phyloP scores from a whole-genome alignment of 164 flowering plant species.

The Stephania cephalantha region DNA sequence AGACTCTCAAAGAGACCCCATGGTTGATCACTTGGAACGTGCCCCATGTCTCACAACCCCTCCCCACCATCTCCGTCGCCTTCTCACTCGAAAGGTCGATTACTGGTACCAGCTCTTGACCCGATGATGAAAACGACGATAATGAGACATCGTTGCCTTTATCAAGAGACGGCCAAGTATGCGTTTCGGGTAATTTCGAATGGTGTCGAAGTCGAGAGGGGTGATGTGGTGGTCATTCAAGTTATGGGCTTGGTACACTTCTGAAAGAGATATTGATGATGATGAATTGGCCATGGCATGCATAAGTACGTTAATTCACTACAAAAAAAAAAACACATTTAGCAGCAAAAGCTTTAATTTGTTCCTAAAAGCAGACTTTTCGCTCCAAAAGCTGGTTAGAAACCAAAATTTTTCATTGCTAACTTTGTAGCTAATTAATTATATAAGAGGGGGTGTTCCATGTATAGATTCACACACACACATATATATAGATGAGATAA shows the following conservation, averaged over 20 bases:
- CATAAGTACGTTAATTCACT: no score
- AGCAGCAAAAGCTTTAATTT: no score
- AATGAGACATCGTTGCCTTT: background rate
- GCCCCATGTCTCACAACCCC: constrained; percentile 35
- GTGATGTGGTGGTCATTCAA: background rate
- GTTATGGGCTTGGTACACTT: background rate
- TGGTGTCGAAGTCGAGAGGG: constrained; percentile 14
- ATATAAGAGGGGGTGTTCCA: no score
- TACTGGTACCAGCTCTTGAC: constrained; percentile 18
- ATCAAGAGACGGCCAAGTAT: constrained; percentile 17
- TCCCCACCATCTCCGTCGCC: constrained; percentile 16
- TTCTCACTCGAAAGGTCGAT: constrained; percentile 27
- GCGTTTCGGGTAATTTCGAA: constrained; percentile 23
- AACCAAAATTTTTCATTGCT: no score
- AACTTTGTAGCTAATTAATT: no score
- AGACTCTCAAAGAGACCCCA: constrained; percentile 23
- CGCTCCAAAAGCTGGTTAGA: no score
- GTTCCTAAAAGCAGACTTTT: no score
- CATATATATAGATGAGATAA: no score
- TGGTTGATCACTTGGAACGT: constrained; percentile 35
- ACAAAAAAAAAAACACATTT: no score
- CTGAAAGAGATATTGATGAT: background rate
- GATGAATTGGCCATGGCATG: background rate
- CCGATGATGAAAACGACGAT: background rate
- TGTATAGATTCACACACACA: no score